These are phyloP conservation scores for Ziziphus jujuba DNA, from an alignment of 306 rosid species.

Conservation along the genomic window DNA sequence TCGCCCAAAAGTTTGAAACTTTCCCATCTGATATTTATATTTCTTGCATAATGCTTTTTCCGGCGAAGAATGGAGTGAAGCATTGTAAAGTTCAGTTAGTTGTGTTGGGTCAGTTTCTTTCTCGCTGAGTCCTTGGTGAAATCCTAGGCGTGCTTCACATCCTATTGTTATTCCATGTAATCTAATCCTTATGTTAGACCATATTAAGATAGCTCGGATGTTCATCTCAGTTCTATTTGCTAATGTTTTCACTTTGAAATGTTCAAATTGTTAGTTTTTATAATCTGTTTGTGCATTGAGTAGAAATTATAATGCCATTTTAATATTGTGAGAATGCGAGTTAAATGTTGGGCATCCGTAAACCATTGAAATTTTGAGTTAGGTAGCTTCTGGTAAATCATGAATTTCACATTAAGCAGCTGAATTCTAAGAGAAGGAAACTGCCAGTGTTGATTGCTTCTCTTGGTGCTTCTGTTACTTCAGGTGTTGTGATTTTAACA, in stretches of 20 bases:
- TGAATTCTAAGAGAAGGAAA: not conserved
- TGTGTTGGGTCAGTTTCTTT: not conserved
- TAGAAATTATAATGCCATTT: not conserved
- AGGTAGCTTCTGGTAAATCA: not conserved
- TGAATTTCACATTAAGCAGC: not conserved
- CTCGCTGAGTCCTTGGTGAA: not conserved
- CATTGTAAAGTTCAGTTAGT: not conserved
- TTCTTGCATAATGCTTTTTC: not conserved
- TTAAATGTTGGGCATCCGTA: not conserved
- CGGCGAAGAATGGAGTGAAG: not conserved
- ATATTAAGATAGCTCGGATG: not conserved
- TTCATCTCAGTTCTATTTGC: not conserved
- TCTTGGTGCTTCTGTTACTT: constrained; percentile 3
- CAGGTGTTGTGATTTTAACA: constrained; percentile 1
- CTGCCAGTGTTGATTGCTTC: not conserved
- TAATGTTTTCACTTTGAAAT: not conserved
- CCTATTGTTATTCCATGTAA: not conserved
- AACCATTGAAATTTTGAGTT: not conserved
- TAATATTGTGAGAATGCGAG: too few species aligned
- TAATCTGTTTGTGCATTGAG: not conserved
- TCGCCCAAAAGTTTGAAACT: not conserved
- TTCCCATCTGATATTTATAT: not conserved
- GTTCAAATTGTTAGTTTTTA: not conserved
- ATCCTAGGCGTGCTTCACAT: not conserved
- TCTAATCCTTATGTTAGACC: not conserved